A percentile compares a stretch with the other conserved stretches of the same genome.
Evolutionary conservation across 139 green algal genomes (phyloP).

Genomic region (Picochlorum sp.): DNA sequence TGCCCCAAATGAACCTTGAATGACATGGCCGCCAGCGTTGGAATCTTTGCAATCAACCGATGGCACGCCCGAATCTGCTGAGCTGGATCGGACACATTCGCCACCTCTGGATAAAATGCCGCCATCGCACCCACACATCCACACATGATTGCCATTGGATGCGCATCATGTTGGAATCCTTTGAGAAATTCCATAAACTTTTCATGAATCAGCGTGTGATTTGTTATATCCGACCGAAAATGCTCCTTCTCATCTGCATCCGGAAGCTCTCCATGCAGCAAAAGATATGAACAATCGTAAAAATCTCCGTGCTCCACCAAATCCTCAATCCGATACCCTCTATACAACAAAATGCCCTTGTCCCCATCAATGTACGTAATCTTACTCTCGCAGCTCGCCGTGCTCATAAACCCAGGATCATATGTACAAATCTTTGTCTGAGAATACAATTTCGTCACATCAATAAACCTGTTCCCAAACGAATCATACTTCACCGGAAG

Average conservation of each 20-base stretch:
- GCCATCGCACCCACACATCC: slow-evolving; percentile 48
- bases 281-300: slow-evolving; percentile 44
- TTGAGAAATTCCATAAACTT: slow-evolving; percentile 45
- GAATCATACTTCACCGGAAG: slow-evolving; percentile 29
- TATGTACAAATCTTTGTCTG: slow-evolving; percentile 60
- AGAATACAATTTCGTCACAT: slow-evolving; percentile 40
- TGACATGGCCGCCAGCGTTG: slow-evolving; percentile 56
- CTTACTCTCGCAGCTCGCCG: slow-evolving; percentile 46
- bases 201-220: slow-evolving; percentile 56
- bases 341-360: slow-evolving; percentile 56
- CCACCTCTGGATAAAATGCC: slow-evolving; percentile 49
- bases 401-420: slow-evolving; percentile 62
- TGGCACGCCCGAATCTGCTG: slow-evolving; percentile 39
- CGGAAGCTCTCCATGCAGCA: slow-evolving; percentile 62
- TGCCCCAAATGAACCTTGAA: slow-evolving; percentile 51
- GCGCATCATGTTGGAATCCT: slow-evolving; percentile 57
- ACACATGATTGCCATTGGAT: slow-evolving; percentile 67
- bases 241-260: slow-evolving; percentile 24
- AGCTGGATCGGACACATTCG: slow-evolving; percentile 31
- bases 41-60: slow-evolving; percentile 61
- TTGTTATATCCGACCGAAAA: slow-evolving; percentile 44
- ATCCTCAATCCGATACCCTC: slow-evolving; percentile 57
- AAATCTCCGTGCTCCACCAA: slow-evolving; percentile 54
- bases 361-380: slow-evolving; percentile 71
- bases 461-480: slow-evolving; percentile 32